Evolutionary conservation across 139 green algal species (phyloP), one percentile per base, ranked within the genome.

Genomic region (Coccomyxa sp.): DNA sequence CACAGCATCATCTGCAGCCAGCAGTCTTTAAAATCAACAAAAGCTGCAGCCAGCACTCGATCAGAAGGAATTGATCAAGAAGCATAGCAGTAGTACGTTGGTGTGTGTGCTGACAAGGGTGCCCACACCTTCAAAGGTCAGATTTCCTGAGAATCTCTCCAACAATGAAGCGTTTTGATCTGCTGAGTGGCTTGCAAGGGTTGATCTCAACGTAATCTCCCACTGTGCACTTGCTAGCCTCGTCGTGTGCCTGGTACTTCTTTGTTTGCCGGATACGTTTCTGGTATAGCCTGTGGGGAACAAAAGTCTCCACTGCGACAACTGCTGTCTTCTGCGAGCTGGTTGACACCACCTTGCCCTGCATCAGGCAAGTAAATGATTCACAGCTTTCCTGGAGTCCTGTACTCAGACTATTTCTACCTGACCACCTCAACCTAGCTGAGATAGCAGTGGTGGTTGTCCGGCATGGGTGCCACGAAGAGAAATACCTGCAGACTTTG

Each of bases 321-420:
- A 91, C 84, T 1, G 83, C 84, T 12, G 88, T 91, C 82, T 95
- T 95, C 81, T 89, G 78, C 32, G 87, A 67, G 18, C 16, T 32
- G 59, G 81, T 88, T 57, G 81, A 88, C 45, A 91, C 77, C 45
- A 91, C 87, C 59, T 83, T 82, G 28, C 88, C 88, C 76, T 91
- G 80, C 59, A 90, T 31, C 28, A 38, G 38, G 38, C n/a, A 21
- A 71, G 63, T 71, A 25, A 25, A 71, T 25, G 18, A 25, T 71
- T 11, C 63, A 71, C 18, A 28, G 7, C 1, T 71, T 21, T 21
- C 18, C 18, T 25, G 7, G 18, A 71, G 18, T 71, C 18, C 18
- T 71, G 18, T 4, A 25, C 63, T 71, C 9, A n/a, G 21, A 71
- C 63, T 71, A 21, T 71, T 28, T 71, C 1, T 9, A 71, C 63